A percentile compares a stretch with the other conserved stretches of the same genome.
Evolutionary conservation across 148 eudicot species (phyloP).

Genomic region (Rhododendron simsii): DNA sequence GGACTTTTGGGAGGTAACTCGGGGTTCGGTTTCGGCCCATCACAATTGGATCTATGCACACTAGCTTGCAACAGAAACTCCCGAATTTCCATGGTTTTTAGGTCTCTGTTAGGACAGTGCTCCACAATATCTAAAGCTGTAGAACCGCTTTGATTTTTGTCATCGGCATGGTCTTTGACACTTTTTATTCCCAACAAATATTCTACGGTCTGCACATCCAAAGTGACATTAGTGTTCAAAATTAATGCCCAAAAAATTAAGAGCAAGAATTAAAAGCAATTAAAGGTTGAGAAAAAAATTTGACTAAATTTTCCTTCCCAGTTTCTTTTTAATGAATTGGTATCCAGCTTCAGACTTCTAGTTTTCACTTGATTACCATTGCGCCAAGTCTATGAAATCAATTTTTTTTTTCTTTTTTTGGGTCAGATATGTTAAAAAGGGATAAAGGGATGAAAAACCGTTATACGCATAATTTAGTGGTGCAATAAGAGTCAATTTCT

Average conservation of each 20-base stretch:
- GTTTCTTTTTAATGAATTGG: not conserved
- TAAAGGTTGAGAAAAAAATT: no score
- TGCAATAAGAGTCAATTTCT: no score
- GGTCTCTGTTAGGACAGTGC: conserved; percentile 32
- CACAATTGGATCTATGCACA: not conserved
- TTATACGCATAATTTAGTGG: no score
- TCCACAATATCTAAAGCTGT: conserved; percentile 32
- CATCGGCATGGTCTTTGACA: conserved; percentile 1
- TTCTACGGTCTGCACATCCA: conserved; percentile 19
- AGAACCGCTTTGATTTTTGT: conserved; percentile 25
- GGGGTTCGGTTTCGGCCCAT: no score
- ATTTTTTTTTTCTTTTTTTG: no score
- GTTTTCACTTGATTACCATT: no score
- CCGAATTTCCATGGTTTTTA: conserved; percentile 27
- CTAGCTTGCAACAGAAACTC: conserved; percentile 23
- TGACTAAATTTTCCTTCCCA: not conserved
- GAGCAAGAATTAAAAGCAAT: not conserved
- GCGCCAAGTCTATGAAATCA: not conserved
- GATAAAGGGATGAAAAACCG: no score
- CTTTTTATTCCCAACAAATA: conserved; percentile 15
- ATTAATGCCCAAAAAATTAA: not conserved
- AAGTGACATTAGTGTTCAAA: not conserved
- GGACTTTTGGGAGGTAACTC: no score
- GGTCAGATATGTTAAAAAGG: no score
- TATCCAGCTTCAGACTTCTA: no score